These are phyloP conservation scores for Capronia epimyces DNA, from an alignment of 2,329 filamentous ascomycete genomes.

Conservation along the genomic window DNA sequence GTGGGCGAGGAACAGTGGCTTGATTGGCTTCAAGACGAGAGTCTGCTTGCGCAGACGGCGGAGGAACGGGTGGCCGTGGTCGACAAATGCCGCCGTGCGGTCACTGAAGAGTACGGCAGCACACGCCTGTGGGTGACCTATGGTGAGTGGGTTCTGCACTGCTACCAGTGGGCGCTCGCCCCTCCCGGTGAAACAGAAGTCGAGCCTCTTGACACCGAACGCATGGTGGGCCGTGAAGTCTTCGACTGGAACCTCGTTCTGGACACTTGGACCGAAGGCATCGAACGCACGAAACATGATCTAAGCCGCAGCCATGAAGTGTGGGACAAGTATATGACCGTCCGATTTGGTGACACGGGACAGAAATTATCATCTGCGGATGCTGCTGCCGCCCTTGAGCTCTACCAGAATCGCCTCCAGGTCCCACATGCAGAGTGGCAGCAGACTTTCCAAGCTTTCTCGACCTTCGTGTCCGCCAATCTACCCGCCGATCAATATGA, in stretches of 20 bases:
- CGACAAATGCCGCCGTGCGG: slow-evolving; percentile 55
- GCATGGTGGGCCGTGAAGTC: slow-evolving; percentile 52
- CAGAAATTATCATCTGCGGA: slow-evolving; percentile 45
- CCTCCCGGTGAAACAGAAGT: slow-evolving; percentile 36
- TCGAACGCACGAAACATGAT: slow-evolving; percentile 54
- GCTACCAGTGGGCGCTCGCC: slow-evolving; percentile 49
- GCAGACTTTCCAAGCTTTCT: slow-evolving; percentile 55
- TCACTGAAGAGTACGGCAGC: slow-evolving; percentile 57
- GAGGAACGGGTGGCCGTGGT: slow-evolving; percentile 56
- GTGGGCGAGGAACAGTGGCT: slow-evolving; percentile 60
- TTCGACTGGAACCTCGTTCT: slow-evolving; percentile 54
- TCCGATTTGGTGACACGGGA: slow-evolving; percentile 50
- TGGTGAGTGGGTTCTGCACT: slow-evolving; percentile 55
- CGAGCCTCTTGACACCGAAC: slow-evolving; percentile 47
- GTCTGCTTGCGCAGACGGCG: slow-evolving; percentile 49
- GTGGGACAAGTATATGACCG: slow-evolving; percentile 57
- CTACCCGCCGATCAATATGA: slow-evolving; percentile 46
- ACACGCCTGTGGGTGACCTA: slow-evolving; percentile 58
- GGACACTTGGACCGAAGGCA: slow-evolving; percentile 52
- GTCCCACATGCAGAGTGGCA: slow-evolving; percentile 57
- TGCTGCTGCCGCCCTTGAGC: slow-evolving; percentile 43
- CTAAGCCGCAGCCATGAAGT: slow-evolving; percentile 57
- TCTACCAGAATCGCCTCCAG: slow-evolving; percentile 52
- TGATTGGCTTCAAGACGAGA: slow-evolving; percentile 60
- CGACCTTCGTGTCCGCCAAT: slow-evolving; percentile 54